Base-by-base conservation (phyloP, 352 stramenopile genomes). In the Elongisporangium senticosum region DNA sequence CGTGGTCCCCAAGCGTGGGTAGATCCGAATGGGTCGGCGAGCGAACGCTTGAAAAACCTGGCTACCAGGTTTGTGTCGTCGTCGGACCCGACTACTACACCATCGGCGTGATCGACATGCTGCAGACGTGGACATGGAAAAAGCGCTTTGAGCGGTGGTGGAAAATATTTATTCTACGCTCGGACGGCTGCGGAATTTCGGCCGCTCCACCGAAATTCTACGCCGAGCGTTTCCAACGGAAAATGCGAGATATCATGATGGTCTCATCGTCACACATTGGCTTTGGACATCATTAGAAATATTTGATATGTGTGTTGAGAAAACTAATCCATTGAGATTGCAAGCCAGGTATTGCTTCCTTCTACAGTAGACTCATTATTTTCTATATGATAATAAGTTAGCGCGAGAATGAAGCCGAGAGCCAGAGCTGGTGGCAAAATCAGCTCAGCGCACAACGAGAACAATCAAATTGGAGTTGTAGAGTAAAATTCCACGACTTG, bases 101-200 rank as follows among this genome's bases (percentile, higher is more conserved):
- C 24, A 66, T 96, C 37, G 88, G 88, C 37, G 68, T 96, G 22
- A 86, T 96, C n/a, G 88, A 96, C 61, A 96, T 96, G 63, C 68
- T 96, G 23, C 88, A 96, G 64, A 91, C 83, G 22, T 96, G 85
- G 86, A 96, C 87, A 37, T 90, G 75, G 69, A 43, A 69, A 11
- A 96, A 96, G 62, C 76, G 79, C 0, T 52, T 94, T 17, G 88
- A 96, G 61, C 75, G 85, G 49, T 59, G 92, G 40, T 95, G 86
- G 78, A 96, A 96, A 66, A 89, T 86, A 22, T 66, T 84, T 53
- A 59, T 96, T 11, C 61, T 93, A 22, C 75, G 79, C n/a, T 64
- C 77, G 26, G 84, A 95, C 26, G 24, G 65, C 4, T 62, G 87
- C 47, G 87, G 87, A 15, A 87, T 96, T 59, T 94, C 83, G 33